Percentiles rank a stretch among this genome's conserved stretches.
Conservation (phyloP, 306 rosid species). For the Gastrolobium villosum region DNA sequence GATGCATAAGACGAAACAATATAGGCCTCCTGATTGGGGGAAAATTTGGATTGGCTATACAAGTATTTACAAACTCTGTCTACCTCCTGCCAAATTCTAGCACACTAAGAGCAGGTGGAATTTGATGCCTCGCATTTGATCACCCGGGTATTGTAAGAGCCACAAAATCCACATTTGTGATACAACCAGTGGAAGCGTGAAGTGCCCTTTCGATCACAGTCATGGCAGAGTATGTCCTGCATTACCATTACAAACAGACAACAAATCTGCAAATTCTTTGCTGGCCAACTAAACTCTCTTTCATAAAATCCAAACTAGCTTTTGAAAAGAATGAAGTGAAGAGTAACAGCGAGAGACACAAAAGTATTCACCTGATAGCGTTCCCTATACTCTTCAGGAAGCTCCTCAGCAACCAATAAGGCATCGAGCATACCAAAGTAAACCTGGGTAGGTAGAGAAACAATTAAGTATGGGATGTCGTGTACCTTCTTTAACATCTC, state of each 20-base stretch:
- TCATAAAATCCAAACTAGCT: slow-evolving; percentile 43
- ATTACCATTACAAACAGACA: slow-evolving; percentile 44
- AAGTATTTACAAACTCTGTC: slow-evolving; percentile 71
- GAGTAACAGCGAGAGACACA: slow-evolving; percentile 24
- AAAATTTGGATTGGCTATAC: slow-evolving; percentile 66
- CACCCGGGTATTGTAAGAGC: slow-evolving; percentile 95
- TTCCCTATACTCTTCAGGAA: slow-evolving; percentile 90
- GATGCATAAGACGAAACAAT: slow-evolving; percentile 43
- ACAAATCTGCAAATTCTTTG: slow-evolving; percentile 5
- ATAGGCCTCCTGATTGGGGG: slow-evolving; percentile 49
- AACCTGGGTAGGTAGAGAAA: slow-evolving; percentile 66
- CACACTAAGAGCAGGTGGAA: slow-evolving; percentile 61
- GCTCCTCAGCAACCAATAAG: slow-evolving; percentile 94
- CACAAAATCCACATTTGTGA: slow-evolving; percentile 89
- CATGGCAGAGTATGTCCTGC: slow-evolving; percentile 95
- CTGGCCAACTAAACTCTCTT: slow-evolving; percentile 10
- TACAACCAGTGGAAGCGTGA: slow-evolving; percentile 95
- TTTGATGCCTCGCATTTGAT: slow-evolving; percentile 70
- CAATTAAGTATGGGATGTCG: slow-evolving; percentile 34
- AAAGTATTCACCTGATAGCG: slow-evolving; percentile 77
- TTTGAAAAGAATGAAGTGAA: slow-evolving; percentile 38
- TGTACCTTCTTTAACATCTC: background rate
- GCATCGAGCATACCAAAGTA: slow-evolving; percentile 99
- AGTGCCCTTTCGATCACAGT: slow-evolving; percentile 82
- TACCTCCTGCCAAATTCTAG: slow-evolving; percentile 40